phyloP scores from a whole-genome alignment of 1,284 basidiomycete species.

The Singerocomus inundabilis region DNA sequence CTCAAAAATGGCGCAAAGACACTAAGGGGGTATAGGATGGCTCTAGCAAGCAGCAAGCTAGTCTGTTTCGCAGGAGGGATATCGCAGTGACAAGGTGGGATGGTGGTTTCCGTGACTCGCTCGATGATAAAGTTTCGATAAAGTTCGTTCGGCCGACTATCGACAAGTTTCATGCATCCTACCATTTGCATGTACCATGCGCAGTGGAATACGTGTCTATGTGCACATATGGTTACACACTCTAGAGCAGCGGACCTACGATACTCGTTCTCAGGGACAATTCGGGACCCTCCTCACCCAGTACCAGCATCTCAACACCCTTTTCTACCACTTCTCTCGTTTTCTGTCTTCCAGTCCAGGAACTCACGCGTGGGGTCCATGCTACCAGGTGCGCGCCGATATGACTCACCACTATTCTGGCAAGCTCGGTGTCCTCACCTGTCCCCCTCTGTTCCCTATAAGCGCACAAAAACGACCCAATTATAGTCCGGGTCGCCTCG shows the following conservation, averaged over 20 bases:
- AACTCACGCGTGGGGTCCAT: conserved; percentile 40
- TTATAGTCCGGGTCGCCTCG: conserved; percentile 32
- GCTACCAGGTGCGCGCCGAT: conserved; percentile 50
- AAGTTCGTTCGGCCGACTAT: not conserved
- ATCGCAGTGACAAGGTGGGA: too few species aligned
- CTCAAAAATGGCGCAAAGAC: conserved; percentile 50
- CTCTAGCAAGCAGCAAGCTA: conserved; percentile 51
- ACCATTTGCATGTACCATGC: not conserved
- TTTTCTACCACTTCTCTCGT: conserved; percentile 47
- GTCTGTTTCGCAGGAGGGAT: too few species aligned
- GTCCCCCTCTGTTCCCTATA: conserved; percentile 37
- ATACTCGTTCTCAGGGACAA: conserved; percentile 32
- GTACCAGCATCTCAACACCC: conserved; percentile 44
- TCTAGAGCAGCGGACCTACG: conserved; percentile 28
- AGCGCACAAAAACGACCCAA: conserved; percentile 42
- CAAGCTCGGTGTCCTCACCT: conserved; percentile 21
- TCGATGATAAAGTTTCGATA: not conserved
- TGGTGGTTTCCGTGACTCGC: not conserved
- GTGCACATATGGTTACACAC: not conserved
- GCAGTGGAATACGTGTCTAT: not conserved
- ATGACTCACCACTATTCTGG: conserved; percentile 39
- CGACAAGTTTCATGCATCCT: not conserved
- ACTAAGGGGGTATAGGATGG: conserved; percentile 55
- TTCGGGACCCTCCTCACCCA: conserved; percentile 34
- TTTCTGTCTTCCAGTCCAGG: conserved; percentile 45